phyloP scores from a whole-genome alignment of 2,329 filamentous ascomycete genomes.

The Calonectria hongkongensis region DNA sequence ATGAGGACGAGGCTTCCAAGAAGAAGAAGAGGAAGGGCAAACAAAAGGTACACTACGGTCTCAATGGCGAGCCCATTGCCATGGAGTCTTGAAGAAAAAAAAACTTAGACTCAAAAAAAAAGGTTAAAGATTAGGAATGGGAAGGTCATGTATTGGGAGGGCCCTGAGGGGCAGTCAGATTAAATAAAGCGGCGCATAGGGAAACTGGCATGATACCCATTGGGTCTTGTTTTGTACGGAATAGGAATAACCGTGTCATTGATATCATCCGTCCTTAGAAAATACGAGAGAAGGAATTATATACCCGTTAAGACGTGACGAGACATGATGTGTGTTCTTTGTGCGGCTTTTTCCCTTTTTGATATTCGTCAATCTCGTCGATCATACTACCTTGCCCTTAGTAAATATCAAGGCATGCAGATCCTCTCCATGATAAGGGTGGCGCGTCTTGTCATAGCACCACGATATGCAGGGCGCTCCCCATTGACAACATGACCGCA shows the following conservation, averaged over 20 bases:
- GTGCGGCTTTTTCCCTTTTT: constrained; percentile 31
- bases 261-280: constrained; percentile 35
- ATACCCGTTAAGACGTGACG: constrained; percentile 27
- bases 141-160: constrained; percentile 19
- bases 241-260: constrained; percentile 38
- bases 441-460: constrained; percentile 44
- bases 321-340: constrained; percentile 29
- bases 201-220: constrained; percentile 53
- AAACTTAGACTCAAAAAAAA: neutral
- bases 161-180: constrained; percentile 28
- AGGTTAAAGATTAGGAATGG: constrained; percentile 32
- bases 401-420: constrained; percentile 45
- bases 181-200: constrained; percentile 47
- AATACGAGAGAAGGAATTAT: constrained; percentile 23
- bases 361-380: constrained; percentile 54
- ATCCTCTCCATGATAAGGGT: constrained; percentile 43
- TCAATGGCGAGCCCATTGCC: constrained; percentile 61
- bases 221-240: constrained; percentile 47
- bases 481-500: constrained; percentile 41
- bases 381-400: constrained; percentile 47
- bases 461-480: constrained; percentile 45
- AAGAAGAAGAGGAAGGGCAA: constrained; percentile 61
- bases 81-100: constrained; percentile 46
- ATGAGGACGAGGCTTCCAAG: constrained; percentile 55
- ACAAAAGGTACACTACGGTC: constrained; percentile 59